Evolutionary conservation across 2,329 filamentous ascomycete genomes (phyloP), one percentile per base, ranked within the genome.

Genomic region (Pyricularia pennisetigena): DNA sequence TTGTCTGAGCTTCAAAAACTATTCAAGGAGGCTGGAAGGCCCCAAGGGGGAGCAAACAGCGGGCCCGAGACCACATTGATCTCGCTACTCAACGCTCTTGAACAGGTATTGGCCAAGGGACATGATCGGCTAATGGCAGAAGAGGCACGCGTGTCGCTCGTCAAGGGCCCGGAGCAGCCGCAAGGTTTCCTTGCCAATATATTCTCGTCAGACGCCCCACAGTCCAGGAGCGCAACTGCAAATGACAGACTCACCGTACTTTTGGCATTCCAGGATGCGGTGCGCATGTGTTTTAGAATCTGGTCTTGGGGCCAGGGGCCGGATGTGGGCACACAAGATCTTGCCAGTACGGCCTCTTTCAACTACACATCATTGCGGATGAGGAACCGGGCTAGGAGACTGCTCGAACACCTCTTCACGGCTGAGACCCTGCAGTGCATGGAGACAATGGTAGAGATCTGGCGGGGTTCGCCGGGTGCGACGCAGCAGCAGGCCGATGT

Each of bases 191-290:
- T 98, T 74, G 93, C 93, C 63, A 97, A 92, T 72, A 97, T 97
- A 0, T 97, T 97, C 75, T 86, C 92, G 54, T 87, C 90, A 0
- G 93, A 97, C 69, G 83, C 86, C 0, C 88, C 86, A 1, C 91
- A 94, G 70, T 85, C 88, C n/a, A 88, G 93, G 65, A 93, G 89
- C 69, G 88, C 90, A 8, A 93, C 92, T n/a, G 93, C 94, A 9
- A 99, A 98, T 74, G 94, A 95, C 73, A 88, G 94, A 64, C 83
- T 99, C 26, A 98, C 95, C 0, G 94, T 99, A 24, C 84, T 97
- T 62, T 83, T 99, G n/a, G 96, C 94, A 12, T 97, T 99, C 76
- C 94, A 98, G 77, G 96, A 99, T 76, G 93, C 94, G 0, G 92
- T 98, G 69, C 88, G 93, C 28, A 91, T 97, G 66, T 97, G 94